Evolutionary conservation across 2,329 filamentous ascomycete genomes (phyloP), one percentile per base, ranked within the genome.

Genomic region (Fonsecaea pedrosoi): DNA sequence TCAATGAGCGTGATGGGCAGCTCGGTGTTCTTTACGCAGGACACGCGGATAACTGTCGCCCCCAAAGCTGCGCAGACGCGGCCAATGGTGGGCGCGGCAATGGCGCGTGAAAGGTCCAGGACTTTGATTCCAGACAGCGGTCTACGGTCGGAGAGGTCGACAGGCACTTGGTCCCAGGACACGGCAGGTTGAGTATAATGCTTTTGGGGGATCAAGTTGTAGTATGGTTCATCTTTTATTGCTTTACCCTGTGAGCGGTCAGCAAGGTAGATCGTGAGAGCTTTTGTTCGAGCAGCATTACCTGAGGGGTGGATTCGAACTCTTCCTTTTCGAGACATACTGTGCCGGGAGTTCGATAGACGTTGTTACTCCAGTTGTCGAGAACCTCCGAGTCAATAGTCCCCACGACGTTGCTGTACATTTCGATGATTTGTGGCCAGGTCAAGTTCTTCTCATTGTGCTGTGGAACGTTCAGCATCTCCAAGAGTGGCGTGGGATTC

Each of bases 1-100:
- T 92, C 89, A 0, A 90, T 84, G 71, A 91, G 88, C 76, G 91
- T 90, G 77, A 90, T 90, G 0, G 89, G 88, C 1, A 92, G 87
- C 67, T 92, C 90, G 4, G 86, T 86, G n/a, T 92, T 81, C 54
- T 86, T 80, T 0, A 88, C 85, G 9, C 86, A 87, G 1, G 89
- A 92, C 54, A 92, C 82, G 72, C 92, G 90, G 70, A 92, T 82
- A 0, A 93, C 89, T 57, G 89, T 85, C 7, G 90, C 90, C 1
- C 90, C 90, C 74, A 92, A 89, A 68, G 91, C 90, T n/a, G 88
- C 89, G 0, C 92, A 82, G 1, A 87, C 88, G 37, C 89, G 85
- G 4, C 87, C 87, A 70, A 92, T 88, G 5, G 88, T 86, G 25
- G 90, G 90, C 0, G 89, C 90, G 2, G 90, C 90, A 70, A 93